Evolutionary conservation across 768 basidiomycete genomes (phyloP).

Genomic region (Phanerochaete sordida): DNA sequence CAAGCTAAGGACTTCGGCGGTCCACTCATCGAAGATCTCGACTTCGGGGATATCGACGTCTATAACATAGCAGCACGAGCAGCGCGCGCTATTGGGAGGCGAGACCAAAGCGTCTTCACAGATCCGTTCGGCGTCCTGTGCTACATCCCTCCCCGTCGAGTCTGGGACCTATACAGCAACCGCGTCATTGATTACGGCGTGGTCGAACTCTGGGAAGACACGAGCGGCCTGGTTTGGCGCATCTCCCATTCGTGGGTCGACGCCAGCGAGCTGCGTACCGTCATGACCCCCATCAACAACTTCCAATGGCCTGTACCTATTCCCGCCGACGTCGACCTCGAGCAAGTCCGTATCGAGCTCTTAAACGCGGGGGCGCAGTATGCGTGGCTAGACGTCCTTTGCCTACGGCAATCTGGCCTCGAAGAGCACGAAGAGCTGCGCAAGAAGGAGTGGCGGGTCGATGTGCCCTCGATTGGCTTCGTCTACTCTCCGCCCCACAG

Average conservation of each 20-base stretch:
- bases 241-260: slow-evolving; percentile 6
- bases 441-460: slow-evolving; percentile 1
- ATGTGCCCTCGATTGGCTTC: slow-evolving; percentile 4
- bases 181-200: neutral
- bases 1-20: neutral
- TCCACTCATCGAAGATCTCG: too few species aligned
- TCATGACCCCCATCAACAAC: neutral
- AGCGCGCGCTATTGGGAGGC: too few species aligned
- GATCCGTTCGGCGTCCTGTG: neutral
- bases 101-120: neutral
- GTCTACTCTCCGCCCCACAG: neutral
- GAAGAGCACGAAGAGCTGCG: neutral
- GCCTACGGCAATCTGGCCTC: neutral
- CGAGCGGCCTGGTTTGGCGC: neutral
- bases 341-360: slow-evolving; percentile 7
- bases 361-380: neutral
- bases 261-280: neutral
- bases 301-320: slow-evolving; percentile 3
- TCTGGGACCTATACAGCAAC: slow-evolving; percentile 8
- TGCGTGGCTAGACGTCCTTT: slow-evolving; percentile 8
- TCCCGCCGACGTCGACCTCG: neutral
- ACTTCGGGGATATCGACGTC: too few species aligned
- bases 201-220: neutral
- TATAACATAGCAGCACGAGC: too few species aligned
- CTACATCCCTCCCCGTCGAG: neutral